Base-by-base conservation (phyloP, 805 yeast species). In the Wickerhamomyces sydowiorum region DNA sequence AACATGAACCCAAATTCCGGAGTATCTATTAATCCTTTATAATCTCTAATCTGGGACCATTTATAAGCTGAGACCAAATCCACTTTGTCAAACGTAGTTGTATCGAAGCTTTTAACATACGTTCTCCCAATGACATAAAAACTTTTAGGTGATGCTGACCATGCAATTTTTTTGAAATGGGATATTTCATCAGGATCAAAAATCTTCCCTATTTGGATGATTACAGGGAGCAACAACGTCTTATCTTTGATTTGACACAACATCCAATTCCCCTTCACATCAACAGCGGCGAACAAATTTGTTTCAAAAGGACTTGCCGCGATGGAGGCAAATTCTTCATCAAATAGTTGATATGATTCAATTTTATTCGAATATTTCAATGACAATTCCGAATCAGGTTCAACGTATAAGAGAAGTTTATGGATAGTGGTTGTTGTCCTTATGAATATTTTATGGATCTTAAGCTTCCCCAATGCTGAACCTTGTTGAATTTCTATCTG, bases 191-290 rank as follows among this genome's bases (percentile, higher is more conserved):
- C 62, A 0, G 73, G 66, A 45, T 76, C 77, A 44, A 47, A 20
- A 30, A 46, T 20, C 29, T 42, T 18, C 49, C 65, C 47, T 52
- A 46, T 24, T 15, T 33, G n/a, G n/a, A 30, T 21, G 23, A 8
- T 7, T 35, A 6, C 25, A 22, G 28, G 3, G 25, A 30, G 7
- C 14, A 7, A 9, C 12, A n/a, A 5, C 15, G 18, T 10, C 23
- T 28, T 1, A 29, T 20, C 12, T 17, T n/a, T 6, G 65, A 44
- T 14, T 52, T 49, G 53, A 72, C 72, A 1, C 31, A 72, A 34
- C 3, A 64, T 65, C 68, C 80, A 75, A 40, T 74, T 70, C 0
- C 87, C 87, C 29, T 66, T 64, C 1, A 65, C 50, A 52, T 81
- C 87, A 7, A 78, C 56, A 1, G 72, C 52, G 0, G 69, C 71